Percentiles rank a stretch among this genome's conserved stretches.
These are phyloP conservation scores for Acrasis kona DNA, from an alignment of 78 protist genomes.

Conservation along the genomic window DNA sequence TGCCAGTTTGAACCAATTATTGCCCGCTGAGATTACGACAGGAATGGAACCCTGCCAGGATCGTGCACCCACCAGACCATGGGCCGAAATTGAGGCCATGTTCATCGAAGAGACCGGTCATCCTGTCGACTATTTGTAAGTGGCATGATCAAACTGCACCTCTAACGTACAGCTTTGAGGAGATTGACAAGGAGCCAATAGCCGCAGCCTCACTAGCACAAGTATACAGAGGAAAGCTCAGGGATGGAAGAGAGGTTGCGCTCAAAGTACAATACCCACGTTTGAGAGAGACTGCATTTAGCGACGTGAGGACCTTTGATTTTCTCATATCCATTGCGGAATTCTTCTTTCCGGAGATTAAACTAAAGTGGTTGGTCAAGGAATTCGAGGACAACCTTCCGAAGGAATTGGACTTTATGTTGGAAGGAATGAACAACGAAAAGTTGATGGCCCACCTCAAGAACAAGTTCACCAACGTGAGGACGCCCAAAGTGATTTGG, in stretches of 20 bases:
- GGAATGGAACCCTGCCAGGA: slow-evolving; percentile 3
- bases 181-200: too few relatives aligned
- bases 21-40: slow-evolving; percentile 11
- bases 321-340: neutral
- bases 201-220: too few relatives aligned
- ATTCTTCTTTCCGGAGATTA: slow-evolving; percentile 1
- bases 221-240: too few relatives aligned
- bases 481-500: slow-evolving; percentile 3
- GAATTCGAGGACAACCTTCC: neutral
- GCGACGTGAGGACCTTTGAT: slow-evolving; percentile 3
- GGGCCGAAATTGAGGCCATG: too few relatives aligned
- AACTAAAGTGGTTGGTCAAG: slow-evolving; percentile 10
- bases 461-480: neutral
- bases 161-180: too few relatives aligned
- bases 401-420: neutral
- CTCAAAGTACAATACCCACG: slow-evolving; percentile 25
- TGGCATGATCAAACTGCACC: too few relatives aligned
- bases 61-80: too few relatives aligned
- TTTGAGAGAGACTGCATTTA: neutral
- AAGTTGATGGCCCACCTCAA: neutral
- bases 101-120: too few relatives aligned
- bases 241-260: slow-evolving; percentile 15
- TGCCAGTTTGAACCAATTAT: slow-evolving; percentile 18
- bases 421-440: neutral
- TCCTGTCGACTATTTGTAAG: too few relatives aligned